These are phyloP conservation scores for Persicaria maculosa DNA, from an alignment of 148 eudicot species.

Conservation along the genomic window DNA sequence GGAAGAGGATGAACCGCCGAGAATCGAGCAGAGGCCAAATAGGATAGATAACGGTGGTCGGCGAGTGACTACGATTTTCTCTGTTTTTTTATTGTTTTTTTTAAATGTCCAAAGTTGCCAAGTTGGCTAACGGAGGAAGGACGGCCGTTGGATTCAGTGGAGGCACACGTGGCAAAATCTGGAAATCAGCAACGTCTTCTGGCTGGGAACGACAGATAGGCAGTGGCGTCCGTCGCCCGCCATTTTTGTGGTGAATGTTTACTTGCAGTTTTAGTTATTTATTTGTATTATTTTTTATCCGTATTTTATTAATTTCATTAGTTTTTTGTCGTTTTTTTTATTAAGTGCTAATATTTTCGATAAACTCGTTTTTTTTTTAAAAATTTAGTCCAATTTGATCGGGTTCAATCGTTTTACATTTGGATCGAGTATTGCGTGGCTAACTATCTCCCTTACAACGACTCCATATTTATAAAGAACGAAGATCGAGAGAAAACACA, in stretches of 20 bases:
- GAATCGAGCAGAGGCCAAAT: neutral
- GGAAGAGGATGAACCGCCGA: neutral
- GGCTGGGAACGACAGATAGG: neutral
- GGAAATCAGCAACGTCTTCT: neutral
- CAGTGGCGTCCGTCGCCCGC: neutral
- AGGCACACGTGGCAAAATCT: neutral
- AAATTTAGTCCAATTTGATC: too few relatives aligned
- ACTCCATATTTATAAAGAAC: too few relatives aligned
- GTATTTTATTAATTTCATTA: too few relatives aligned
- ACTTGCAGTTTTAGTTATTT: neutral
- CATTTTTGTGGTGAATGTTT: neutral
- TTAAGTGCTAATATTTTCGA: too few relatives aligned
- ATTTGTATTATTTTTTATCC: too few relatives aligned
- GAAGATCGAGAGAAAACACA: too few relatives aligned
- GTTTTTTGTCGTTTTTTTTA: too few relatives aligned
- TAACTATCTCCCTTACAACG: too few relatives aligned
- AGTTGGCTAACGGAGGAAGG: neutral
- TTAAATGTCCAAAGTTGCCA: neutral
- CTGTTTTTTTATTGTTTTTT: neutral
- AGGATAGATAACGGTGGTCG: constrained; percentile 2
- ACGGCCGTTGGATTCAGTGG: neutral
- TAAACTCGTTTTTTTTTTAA: too few relatives aligned
- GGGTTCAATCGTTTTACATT: too few relatives aligned
- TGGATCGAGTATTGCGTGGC: too few relatives aligned
- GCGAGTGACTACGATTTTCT: neutral